Conservation (phyloP, 179 eudicot genomes). For the Silene vulgaris region DNA sequence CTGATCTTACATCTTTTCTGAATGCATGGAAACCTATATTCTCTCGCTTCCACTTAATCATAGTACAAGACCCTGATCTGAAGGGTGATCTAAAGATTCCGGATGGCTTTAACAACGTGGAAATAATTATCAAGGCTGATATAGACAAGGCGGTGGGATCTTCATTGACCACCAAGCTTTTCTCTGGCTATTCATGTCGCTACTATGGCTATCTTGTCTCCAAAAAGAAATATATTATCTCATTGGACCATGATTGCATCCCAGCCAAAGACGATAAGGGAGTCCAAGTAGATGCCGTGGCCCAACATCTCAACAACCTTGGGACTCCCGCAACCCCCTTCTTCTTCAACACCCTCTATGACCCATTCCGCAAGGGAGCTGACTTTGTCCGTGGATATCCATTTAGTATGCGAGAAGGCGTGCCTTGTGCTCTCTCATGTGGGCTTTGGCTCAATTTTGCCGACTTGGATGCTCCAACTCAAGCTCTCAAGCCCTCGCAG, state of each 20-base stretch:
- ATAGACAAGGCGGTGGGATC: constrained; percentile 52
- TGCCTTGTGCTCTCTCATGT: constrained; percentile 77
- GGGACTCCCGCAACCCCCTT: constrained; percentile 86
- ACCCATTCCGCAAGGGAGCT: constrained; percentile 76
- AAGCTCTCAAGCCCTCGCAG: constrained; percentile 69
- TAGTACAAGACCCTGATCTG: constrained; percentile 74
- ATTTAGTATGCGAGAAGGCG: constrained; percentile 80
- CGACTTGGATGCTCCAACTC: constrained; percentile 96
- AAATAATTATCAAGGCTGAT: constrained; percentile 56
- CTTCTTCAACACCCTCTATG: constrained; percentile 95
- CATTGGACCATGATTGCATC: constrained; percentile 83
- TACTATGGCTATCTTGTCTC: constrained; percentile 89
- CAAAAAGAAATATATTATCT: constrained; percentile 69
- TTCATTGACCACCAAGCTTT: constrained; percentile 41
- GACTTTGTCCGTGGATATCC: constrained; percentile 99
- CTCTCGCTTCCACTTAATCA: constrained; percentile 70
- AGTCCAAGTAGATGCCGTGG: constrained; percentile 46
- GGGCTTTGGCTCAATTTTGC: constrained; percentile 96
- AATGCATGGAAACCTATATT: constrained; percentile 71
- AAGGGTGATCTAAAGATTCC: constrained; percentile 68
- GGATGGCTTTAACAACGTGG: constrained; percentile 46
- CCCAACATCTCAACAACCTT: constrained; percentile 79
- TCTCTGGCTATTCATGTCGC: constrained; percentile 90
- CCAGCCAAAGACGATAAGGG: constrained; percentile 84
- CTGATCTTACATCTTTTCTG: constrained; percentile 74